Conservation (phyloP, 352 stramenopile genomes). For the Lagenidium giganteum region DNA sequence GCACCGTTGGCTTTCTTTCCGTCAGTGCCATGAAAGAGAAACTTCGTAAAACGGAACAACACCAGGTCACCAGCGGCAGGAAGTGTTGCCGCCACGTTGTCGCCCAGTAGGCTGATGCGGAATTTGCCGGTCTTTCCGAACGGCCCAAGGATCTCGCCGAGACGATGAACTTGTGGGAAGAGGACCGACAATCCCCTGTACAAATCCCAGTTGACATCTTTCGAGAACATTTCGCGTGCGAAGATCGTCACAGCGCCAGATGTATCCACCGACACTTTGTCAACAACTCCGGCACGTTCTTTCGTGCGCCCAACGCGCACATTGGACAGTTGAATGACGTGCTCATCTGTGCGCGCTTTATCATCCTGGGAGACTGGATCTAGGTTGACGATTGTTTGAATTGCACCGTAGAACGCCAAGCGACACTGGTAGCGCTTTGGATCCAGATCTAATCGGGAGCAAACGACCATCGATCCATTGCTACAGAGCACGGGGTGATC, state of each 20-base stretch:
- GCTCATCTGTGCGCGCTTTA: not conserved
- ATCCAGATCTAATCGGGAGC: conserved; percentile 68
- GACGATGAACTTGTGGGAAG: conserved; percentile 24
- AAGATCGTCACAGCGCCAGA: conserved; percentile 25
- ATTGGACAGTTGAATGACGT: not conserved
- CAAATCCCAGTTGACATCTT: conserved; percentile 63
- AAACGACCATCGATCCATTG: conserved; percentile 48
- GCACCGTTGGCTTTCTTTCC: too few relatives aligned
- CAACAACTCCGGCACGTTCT: conserved; percentile 45
- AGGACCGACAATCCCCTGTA: conserved; percentile 48
- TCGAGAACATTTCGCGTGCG: conserved; percentile 72
- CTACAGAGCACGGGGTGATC: conserved; percentile 60
- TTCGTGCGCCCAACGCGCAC: conserved; percentile 57
- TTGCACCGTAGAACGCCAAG: conserved; percentile 61
- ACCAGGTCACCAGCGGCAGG: conserved; percentile 36
- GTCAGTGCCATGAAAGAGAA: too few relatives aligned
- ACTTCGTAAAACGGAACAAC: conserved; percentile 60
- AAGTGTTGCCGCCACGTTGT: not conserved
- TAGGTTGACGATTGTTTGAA: conserved; percentile 33
- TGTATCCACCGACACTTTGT: conserved; percentile 36
- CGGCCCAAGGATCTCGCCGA: conserved; percentile 53
- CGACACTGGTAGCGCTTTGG: conserved; percentile 56
- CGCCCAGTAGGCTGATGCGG: conserved; percentile 27
- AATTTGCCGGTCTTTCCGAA: conserved; percentile 86
- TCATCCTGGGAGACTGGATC: not conserved